Conservation (phyloP, 352 stramenopile species). For the Phytopythium boreale region DNA sequence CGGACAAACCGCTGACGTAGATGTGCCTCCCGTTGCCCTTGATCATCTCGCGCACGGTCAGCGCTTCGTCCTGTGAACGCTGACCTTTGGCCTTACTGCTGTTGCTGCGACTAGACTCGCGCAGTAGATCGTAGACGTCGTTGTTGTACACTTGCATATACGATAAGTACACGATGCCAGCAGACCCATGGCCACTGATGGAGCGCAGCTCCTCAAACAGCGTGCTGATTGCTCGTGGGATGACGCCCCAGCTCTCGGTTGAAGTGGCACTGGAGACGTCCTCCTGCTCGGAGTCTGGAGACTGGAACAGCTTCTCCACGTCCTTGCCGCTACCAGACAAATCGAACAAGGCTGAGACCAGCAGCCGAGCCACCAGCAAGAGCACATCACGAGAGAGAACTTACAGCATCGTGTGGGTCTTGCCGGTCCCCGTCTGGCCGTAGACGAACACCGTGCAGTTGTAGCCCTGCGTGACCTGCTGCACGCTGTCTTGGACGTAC, state of each 20-base stretch:
- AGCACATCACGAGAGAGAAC: neutral
- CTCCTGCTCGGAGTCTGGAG: neutral
- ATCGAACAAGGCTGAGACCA: slow-evolving; percentile 36
- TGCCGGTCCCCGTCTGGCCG: slow-evolving; percentile 93
- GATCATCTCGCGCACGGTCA: slow-evolving; percentile 62
- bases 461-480: slow-evolving; percentile 61
- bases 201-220: slow-evolving; percentile 76
- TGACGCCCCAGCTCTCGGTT: slow-evolving; percentile 63
- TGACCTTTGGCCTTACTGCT: slow-evolving; percentile 37
- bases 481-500: slow-evolving; percentile 35
- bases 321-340: slow-evolving; percentile 40
- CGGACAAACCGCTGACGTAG: slow-evolving; percentile 88
- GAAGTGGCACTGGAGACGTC: slow-evolving; percentile 10
- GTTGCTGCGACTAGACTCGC: slow-evolving; percentile 17
- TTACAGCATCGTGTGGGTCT: slow-evolving; percentile 94
- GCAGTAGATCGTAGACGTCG: slow-evolving; percentile 72
- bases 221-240: slow-evolving; percentile 79
- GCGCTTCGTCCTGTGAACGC: slow-evolving; percentile 39
- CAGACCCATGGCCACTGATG: slow-evolving; percentile 44
- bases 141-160: slow-evolving; percentile 94
- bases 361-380: neutral
- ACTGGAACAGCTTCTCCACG: slow-evolving; percentile 30
- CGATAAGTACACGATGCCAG: slow-evolving; percentile 79
- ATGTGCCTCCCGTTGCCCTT: slow-evolving; percentile 81
- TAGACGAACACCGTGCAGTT: slow-evolving; percentile 95